phyloP scores from a whole-genome alignment of 306 rosid species.

The Lathyrus sativus region DNA sequence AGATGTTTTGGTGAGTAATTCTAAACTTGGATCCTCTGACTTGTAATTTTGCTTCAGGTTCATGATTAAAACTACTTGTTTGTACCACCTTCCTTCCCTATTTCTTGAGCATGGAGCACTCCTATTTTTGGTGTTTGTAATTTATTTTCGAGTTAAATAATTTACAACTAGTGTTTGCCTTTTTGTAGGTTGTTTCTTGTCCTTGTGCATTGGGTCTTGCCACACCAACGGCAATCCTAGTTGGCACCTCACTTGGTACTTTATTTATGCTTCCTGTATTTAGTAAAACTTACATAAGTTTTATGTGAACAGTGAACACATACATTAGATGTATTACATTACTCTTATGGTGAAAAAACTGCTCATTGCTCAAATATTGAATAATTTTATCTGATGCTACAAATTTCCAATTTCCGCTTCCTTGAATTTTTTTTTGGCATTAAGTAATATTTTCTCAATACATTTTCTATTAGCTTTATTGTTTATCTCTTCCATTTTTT shows the following conservation, averaged over 20 bases:
- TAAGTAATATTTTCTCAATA: constrained; percentile 19
- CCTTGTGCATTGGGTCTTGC: constrained; percentile 99
- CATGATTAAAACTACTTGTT: constrained; percentile 8
- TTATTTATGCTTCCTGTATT: constrained; percentile 35
- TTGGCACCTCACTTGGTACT: constrained; percentile 93
- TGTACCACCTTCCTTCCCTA: constrained; percentile 6
- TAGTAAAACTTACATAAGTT: constrained; percentile 15
- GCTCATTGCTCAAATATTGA: constrained; percentile 27
- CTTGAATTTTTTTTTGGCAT: constrained; percentile 15
- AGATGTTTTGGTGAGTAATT: constrained; percentile 86
- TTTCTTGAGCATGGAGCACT: constrained; percentile 23
- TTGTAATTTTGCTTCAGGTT: constrained; percentile 21
- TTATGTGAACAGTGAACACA: constrained; percentile 22
- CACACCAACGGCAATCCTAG: constrained; percentile 96
- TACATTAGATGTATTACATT: constrained; percentile 13
- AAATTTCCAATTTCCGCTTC: constrained; percentile 18
- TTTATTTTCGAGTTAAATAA: constrained; percentile 7
- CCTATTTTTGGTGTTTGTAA: constrained; percentile 24
- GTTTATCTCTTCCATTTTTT: constrained; percentile 14
- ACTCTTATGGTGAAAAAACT: constrained; percentile 16
- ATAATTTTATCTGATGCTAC: constrained; percentile 23
- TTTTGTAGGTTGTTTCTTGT: constrained; percentile 90
- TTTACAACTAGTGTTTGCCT: constrained; percentile 14
- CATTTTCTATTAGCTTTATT: neutral
- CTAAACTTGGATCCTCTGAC: constrained; percentile 28